These are phyloP conservation scores for Scutellaria minor DNA, from an alignment of 257 asterid species.

Conservation along the genomic window DNA sequence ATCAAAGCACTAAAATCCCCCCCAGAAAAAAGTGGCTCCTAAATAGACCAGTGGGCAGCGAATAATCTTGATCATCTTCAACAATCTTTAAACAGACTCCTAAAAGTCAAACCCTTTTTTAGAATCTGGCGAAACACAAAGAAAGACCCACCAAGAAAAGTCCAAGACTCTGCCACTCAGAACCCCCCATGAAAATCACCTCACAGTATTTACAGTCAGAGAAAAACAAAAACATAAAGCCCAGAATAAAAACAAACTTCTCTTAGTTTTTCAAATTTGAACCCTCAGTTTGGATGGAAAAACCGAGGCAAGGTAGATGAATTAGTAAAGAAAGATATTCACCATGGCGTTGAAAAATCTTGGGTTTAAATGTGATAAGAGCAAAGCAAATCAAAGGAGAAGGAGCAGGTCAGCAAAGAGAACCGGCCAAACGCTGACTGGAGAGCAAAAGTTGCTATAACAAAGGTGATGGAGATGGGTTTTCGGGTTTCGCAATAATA, in stretches of 20 bases:
- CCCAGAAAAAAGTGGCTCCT: background rate
- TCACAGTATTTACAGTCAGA: conserved; percentile 20
- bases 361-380: background rate
- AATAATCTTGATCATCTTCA: conserved; percentile 33
- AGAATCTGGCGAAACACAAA: conserved; percentile 35
- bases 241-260: background rate
- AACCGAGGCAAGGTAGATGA: conserved; percentile 27
- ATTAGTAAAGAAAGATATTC: conserved; percentile 7
- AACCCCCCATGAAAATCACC: conserved; percentile 34
- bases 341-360: conserved; percentile 19
- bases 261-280: conserved; percentile 13
- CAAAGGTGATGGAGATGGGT: conserved; percentile 38
- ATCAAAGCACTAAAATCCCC: conserved; percentile 38
- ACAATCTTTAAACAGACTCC: conserved; percentile 28
- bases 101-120: conserved; percentile 40
- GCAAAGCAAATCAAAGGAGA: conserved; percentile 19
- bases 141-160: conserved; percentile 31
- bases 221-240: conserved; percentile 18
- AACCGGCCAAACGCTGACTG: conserved; percentile 47
- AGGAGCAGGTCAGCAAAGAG: conserved; percentile 42
- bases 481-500: conserved; percentile 11
- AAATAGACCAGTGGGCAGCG: conserved; percentile 5
- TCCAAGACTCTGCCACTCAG: conserved; percentile 39
- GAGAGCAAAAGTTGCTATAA: conserved; percentile 21
- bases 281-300: conserved; percentile 32